phyloP scores from a whole-genome alignment of 305 asterid species.

The Rubia tinctorum region DNA sequence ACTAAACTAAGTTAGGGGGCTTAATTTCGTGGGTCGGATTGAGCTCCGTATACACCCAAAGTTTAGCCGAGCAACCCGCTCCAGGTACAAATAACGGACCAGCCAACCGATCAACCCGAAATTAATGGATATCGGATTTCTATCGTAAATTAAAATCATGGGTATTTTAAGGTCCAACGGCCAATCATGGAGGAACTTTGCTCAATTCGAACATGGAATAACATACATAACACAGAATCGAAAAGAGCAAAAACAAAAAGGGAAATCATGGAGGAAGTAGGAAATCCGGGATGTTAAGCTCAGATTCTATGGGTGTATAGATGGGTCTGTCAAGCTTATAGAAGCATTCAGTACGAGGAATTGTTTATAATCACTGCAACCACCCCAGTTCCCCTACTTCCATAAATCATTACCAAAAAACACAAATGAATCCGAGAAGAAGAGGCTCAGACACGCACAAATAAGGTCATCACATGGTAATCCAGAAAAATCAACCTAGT shows the following conservation, averaged over 20 bases:
- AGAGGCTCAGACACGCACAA: constrained; percentile 93
- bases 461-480: constrained; percentile 46
- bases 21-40: too few species aligned
- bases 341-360: constrained; percentile 66
- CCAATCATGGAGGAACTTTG: too few species aligned
- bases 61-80: too few species aligned
- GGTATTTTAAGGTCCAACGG: too few species aligned
- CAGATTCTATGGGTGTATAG: constrained; percentile 74
- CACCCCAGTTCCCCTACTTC: background rate
- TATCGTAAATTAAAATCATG: too few species aligned
- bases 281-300: constrained; percentile 28
- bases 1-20: too few species aligned
- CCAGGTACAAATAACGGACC: too few species aligned
- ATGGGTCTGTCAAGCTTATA: constrained; percentile 53
- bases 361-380: constrained; percentile 50
- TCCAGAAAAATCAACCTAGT: constrained; percentile 15
- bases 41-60: too few species aligned
- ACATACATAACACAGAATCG: too few species aligned
- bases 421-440: background rate
- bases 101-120: too few species aligned
- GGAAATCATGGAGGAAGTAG: background rate
- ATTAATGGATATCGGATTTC: too few species aligned
- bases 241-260: background rate
- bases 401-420: background rate
- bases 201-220: too few species aligned